These are phyloP conservation scores for Candida vaughaniae DNA, from an alignment of 805 yeast genomes.

Conservation along the genomic window DNA sequence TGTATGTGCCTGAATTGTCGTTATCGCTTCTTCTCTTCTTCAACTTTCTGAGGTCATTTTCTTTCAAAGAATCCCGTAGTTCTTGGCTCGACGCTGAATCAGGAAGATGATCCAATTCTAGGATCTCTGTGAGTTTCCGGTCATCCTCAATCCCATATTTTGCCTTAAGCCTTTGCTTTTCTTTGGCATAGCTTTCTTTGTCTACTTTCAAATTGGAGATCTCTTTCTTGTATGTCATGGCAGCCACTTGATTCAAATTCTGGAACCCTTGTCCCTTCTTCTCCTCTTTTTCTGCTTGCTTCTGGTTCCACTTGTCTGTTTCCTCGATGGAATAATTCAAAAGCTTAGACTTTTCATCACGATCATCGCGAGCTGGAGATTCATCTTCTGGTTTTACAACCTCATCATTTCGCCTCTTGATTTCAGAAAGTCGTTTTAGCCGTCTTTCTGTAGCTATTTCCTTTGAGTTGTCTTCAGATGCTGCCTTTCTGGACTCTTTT, in stretches of 20 bases:
- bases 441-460: constrained; percentile 4
- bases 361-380: background rate
- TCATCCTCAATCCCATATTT: background rate
- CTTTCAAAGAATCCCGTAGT: constrained; percentile 32
- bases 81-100: constrained; percentile 29
- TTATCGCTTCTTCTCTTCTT: constrained; percentile 28
- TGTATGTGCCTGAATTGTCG: constrained; percentile 39
- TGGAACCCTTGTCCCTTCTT: constrained; percentile 37
- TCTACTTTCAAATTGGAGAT: constrained; percentile 35
- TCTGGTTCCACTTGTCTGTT: constrained; percentile 59
- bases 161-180: background rate
- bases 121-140: background rate
- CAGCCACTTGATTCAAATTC: constrained; percentile 58
- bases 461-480: constrained; percentile 4
- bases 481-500: constrained; percentile 6
- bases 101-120: constrained; percentile 12
- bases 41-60: constrained; percentile 34
- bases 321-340: constrained; percentile 53
- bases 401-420: background rate
- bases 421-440: constrained; percentile 4
- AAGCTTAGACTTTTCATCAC: constrained; percentile 4
- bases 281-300: constrained; percentile 25
- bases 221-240: constrained; percentile 57
- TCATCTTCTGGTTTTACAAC: background rate
- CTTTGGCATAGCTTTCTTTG: constrained; percentile 40